Conservation (phyloP, 2,329 filamentous ascomycete genomes). For the Fusarium camptoceras region DNA sequence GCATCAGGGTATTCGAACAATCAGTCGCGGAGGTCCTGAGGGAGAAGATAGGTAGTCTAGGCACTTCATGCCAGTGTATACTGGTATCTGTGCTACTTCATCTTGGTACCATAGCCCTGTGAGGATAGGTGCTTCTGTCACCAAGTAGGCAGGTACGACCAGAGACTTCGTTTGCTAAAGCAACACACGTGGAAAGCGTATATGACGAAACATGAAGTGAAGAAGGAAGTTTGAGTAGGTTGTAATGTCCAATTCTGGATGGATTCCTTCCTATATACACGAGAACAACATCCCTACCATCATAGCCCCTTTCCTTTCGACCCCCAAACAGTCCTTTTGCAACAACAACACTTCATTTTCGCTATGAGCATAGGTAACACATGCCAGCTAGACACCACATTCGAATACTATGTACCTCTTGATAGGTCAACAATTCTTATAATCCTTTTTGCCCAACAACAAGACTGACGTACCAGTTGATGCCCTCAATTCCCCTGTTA, state of each 20-base stretch:
- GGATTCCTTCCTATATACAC: neutral
- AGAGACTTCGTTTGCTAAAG: neutral
- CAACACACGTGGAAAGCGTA: neutral
- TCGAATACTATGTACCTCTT: neutral
- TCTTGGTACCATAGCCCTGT: neutral
- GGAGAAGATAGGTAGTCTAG: neutral
- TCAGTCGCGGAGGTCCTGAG: neutral
- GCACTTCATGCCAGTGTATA: neutral
- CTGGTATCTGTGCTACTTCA: neutral
- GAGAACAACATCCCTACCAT: neutral
- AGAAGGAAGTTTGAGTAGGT: neutral
- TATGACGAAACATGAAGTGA: neutral
- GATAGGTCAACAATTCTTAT: neutral
- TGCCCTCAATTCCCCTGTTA: neutral
- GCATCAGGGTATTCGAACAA: neutral
- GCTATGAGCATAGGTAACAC: neutral
- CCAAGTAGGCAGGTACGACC: neutral
- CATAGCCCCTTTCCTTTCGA: neutral
- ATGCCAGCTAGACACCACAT: neutral
- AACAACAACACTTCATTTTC: neutral
- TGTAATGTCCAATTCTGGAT: neutral
- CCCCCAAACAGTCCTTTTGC: neutral
- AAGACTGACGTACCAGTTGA: neutral
- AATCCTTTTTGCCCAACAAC: neutral
- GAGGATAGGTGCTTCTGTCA: neutral